Evolutionary conservation across 768 basidiomycete species (phyloP), one percentile per base, ranked within the genome.

Genomic region (Russula abietina): DNA sequence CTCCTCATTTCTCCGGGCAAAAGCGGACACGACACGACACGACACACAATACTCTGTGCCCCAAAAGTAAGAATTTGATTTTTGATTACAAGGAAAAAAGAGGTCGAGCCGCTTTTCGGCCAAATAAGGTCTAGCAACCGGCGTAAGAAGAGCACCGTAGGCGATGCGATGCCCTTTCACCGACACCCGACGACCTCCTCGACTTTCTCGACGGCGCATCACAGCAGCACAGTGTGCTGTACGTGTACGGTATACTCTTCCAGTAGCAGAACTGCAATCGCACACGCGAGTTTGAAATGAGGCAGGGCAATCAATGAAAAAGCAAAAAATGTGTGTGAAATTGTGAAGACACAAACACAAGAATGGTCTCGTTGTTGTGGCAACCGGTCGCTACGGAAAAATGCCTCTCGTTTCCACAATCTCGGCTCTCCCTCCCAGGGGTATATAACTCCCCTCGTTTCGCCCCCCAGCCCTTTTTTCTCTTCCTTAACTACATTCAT

Each of bases 401-500:
- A n/a, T 30, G 4, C 17, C 39, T n/a, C 43, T n/a, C n/a, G 41
- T 38, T 50, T 50, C 57, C 55, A 16, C 38, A 41, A 28, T 24
- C 39, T 54, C 17, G 57, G 43, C 30, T 11, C 16, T 39, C 30
- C 22, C 1, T 3, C n/a, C 1, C n/a, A n/a, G n/a, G n/a, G 59
- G 33, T 62, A 57, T 61, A 49, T 50, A 67, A 49, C 12, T 48
- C 9, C 7, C 24, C 57, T 24, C 24, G 22, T 54, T 60, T 28
- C 24, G 6, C 11, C 32, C 61, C 56, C 41, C 17, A 26, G 3
- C 3, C 1, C 12, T 26, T 4, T 5, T 17, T 65, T 62, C 64
- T 68, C 68, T n/a, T 19, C 57, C 48, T 53, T 46, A 52, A 54
- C 39, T 24, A 41, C 43, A 30, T 54, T 45, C 60, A 38, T 57